phyloP scores from a whole-genome alignment of 1,284 basidiomycete genomes.

The Takashimella koratensis region DNA sequence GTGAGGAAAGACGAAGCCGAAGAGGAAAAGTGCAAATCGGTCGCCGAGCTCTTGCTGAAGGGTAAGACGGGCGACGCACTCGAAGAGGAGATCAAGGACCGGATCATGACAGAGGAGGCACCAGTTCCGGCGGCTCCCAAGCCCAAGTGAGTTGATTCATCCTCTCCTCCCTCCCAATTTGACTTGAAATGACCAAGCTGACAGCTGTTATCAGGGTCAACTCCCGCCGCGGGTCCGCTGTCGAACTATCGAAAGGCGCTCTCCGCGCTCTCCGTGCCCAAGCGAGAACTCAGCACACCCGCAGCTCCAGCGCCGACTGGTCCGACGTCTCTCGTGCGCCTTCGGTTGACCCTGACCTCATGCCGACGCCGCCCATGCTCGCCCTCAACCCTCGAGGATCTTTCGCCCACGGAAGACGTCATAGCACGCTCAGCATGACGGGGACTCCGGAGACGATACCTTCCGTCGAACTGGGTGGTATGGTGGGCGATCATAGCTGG shows the following conservation, averaged over 20 bases:
- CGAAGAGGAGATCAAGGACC: conserved; percentile 61
- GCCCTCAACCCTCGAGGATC: neutral
- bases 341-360: neutral
- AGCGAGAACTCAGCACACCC: conserved; percentile 26
- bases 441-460: neutral
- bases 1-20: conserved; percentile 53
- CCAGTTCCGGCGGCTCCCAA: neutral
- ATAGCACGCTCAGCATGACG: neutral
- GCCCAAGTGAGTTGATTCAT: neutral
- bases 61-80: conserved; percentile 69
- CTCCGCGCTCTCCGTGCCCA: conserved; percentile 7
- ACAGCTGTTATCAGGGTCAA: neutral
- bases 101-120: conserved; percentile 4
- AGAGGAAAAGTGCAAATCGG: conserved; percentile 52
- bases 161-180: conserved; percentile 3
- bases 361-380: neutral
- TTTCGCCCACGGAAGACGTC: neutral
- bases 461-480: neutral
- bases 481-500: neutral
- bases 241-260: neutral
- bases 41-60: conserved; percentile 69
- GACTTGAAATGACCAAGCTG: too few relatives aligned
- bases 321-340: neutral
- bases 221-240: neutral
- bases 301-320: neutral